Evolutionary conservation across 179 eudicot genomes (phyloP).

Genomic region (Corrigiola litoralis): DNA sequence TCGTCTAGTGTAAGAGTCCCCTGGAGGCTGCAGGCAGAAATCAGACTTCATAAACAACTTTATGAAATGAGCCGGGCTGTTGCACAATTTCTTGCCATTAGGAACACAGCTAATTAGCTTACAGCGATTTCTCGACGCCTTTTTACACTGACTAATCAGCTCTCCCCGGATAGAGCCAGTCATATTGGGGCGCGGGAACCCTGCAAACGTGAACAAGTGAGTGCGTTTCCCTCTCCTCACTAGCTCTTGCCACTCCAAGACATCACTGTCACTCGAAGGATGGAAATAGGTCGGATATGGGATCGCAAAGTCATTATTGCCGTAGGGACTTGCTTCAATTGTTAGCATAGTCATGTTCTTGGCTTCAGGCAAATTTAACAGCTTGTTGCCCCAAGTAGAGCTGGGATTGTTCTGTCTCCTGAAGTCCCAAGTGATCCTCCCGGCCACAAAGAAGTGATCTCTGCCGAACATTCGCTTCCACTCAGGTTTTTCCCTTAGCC

Average conservation of each 20-base stretch:
- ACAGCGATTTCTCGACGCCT: constrained; percentile 12
- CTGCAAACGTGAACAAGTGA: constrained; percentile 23
- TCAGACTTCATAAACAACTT: constrained; percentile 19
- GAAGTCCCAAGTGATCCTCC: constrained; percentile 31
- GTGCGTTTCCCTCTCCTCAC: constrained; percentile 5
- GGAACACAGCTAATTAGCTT: constrained; percentile 5
- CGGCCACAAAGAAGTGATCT: constrained; percentile 33
- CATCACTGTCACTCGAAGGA: constrained; percentile 18
- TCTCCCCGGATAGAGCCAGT: constrained; percentile 19
- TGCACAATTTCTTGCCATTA: constrained; percentile 9
- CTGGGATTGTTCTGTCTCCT: constrained; percentile 2
- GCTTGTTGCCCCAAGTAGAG: constrained; percentile 18
- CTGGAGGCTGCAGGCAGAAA: constrained; percentile 30
- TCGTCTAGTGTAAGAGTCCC: constrained; percentile 21
- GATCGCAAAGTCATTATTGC: constrained; percentile 16
- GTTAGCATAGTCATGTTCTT: constrained; percentile 22
- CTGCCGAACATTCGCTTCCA: constrained; percentile 19
- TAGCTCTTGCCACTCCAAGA: constrained; percentile 22
- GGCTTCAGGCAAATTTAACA: constrained; percentile 19
- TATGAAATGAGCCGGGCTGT: constrained; percentile 17
- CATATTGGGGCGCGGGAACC: constrained; percentile 18
- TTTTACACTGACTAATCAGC: constrained; percentile 24
- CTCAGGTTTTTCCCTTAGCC: constrained; percentile 28
- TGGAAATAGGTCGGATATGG: constrained; percentile 35
- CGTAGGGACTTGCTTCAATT: constrained; percentile 23